phyloP scores from a whole-genome alignment of 2,329 filamentous ascomycete species.

The Curvularia sp. region DNA sequence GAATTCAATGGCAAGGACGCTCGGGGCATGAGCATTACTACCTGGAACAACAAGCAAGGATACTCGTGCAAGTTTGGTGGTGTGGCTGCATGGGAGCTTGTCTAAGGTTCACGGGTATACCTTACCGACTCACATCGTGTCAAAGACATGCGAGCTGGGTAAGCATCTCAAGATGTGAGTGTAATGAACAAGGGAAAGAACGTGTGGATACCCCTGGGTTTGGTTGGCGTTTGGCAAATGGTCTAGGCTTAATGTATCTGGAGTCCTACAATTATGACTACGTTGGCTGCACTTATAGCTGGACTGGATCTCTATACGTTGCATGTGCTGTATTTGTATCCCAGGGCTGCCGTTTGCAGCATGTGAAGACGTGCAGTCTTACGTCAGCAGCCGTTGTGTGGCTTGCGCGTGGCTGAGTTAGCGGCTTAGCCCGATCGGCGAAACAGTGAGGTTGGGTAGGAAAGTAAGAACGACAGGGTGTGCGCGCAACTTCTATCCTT shows the following conservation, averaged over 20 bases:
- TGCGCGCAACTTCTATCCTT: constrained; percentile 13
- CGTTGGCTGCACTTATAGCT: not conserved
- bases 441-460: constrained; percentile 17
- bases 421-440: constrained; percentile 15
- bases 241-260: not conserved
- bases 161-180: not conserved
- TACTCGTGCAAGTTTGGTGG: constrained; percentile 55
- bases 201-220: constrained; percentile 6
- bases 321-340: not conserved
- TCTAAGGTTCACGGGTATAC: constrained; percentile 34
- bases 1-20: constrained; percentile 59
- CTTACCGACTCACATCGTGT: not conserved
- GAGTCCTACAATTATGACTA: not conserved
- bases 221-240: not conserved
- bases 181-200: not conserved
- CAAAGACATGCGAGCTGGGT: not conserved
- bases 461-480: not conserved
- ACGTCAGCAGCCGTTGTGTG: constrained; percentile 18
- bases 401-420: constrained; percentile 15
- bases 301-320: not conserved
- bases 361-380: constrained; percentile 12
- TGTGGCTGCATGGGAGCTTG: constrained; percentile 64
- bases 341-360: not conserved
- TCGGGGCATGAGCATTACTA: constrained; percentile 58
- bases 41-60: constrained; percentile 49